A percentile compares a stretch with the other conserved stretches of the same genome.
Evolutionary conservation across 2,329 filamentous ascomycete species (phyloP).

Genomic region (Aspergillus flavus): DNA sequence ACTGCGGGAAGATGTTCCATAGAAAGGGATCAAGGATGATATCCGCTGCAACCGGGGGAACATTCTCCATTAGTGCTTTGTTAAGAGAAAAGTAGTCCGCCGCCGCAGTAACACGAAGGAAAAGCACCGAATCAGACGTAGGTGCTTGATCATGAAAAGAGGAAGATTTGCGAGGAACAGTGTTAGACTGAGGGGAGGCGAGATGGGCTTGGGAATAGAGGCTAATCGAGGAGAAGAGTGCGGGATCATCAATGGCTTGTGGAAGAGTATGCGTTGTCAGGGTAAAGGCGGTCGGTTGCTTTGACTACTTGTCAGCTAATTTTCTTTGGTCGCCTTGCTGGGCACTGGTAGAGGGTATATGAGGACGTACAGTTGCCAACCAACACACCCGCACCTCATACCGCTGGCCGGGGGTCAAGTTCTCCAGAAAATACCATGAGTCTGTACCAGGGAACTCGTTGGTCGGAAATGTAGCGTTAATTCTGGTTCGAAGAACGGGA

Average conservation of each 20-base stretch:
- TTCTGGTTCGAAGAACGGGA: slow-evolving; percentile 61
- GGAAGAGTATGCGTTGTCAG: slow-evolving; percentile 66
- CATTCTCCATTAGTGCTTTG: slow-evolving; percentile 70
- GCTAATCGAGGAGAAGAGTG: slow-evolving; percentile 67
- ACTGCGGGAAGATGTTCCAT: slow-evolving; percentile 76
- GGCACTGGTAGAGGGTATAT: not conserved
- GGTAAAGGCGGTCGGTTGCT: slow-evolving; percentile 86
- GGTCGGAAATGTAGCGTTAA: slow-evolving; percentile 70
- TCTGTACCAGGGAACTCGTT: slow-evolving; percentile 58
- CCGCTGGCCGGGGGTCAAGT: slow-evolving; percentile 69
- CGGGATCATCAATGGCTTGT: slow-evolving; percentile 62
- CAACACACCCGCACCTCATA: slow-evolving; percentile 95
- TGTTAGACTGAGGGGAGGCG: slow-evolving; percentile 23
- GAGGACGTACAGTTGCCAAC: slow-evolving; percentile 75
- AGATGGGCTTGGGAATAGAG: slow-evolving; percentile 61
- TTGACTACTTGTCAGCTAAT: slow-evolving; percentile 17
- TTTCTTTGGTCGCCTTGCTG: not conserved
- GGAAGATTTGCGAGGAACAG: slow-evolving; percentile 13
- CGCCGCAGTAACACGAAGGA: slow-evolving; percentile 73
- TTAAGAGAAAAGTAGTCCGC: slow-evolving; percentile 86
- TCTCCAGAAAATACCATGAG: slow-evolving; percentile 78
- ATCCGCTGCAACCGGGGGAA: slow-evolving; percentile 76
- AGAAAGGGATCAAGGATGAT: slow-evolving; percentile 84
- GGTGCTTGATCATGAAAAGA: slow-evolving; percentile 20
- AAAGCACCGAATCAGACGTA: slow-evolving; percentile 57